Evolutionary conservation across 306 rosid species (phyloP).

Genomic region (Ammopiptanthus mongolicus): DNA sequence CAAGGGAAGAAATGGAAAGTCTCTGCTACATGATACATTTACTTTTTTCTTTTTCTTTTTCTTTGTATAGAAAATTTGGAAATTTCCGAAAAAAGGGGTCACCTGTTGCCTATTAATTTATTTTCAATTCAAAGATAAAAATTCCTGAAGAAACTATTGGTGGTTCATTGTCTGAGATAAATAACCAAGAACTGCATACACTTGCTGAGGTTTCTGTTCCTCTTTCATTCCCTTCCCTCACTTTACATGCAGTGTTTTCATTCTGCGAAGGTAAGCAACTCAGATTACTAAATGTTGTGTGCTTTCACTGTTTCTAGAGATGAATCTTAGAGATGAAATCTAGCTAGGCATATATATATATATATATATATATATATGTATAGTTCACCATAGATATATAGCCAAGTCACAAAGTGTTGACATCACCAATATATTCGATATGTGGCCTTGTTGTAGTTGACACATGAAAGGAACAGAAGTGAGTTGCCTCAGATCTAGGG

Average conservation of each 20-base stretch:
- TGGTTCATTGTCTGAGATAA: not conserved
- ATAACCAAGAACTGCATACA: not conserved
- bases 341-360: too few relatives aligned
- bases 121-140: slow-evolving; percentile 5
- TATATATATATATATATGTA: too few relatives aligned
- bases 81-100: not conserved
- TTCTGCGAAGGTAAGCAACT: slow-evolving; percentile 37
- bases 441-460: slow-evolving; percentile 15
- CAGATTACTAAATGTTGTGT: not conserved
- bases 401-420: slow-evolving; percentile 19
- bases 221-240: slow-evolving; percentile 21
- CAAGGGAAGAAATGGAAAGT: slow-evolving; percentile 1
- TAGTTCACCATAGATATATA: not conserved
- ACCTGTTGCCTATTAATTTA: slow-evolving; percentile 6
- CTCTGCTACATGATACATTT: not conserved
- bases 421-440: slow-evolving; percentile 23
- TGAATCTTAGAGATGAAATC: not conserved
- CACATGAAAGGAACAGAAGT: slow-evolving; percentile 35
- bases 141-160: not conserved
- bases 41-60: slow-evolving; percentile 10
- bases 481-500: slow-evolving; percentile 54
- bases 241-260: slow-evolving; percentile 17
- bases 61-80: not conserved
- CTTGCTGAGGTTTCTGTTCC: slow-evolving; percentile 34
- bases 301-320: slow-evolving; percentile 3